Evolutionary conservation across 202 grass and related monocot species (phyloP), one percentile per base, ranked within the genome.

Genomic region (Elaeis oleifera): DNA sequence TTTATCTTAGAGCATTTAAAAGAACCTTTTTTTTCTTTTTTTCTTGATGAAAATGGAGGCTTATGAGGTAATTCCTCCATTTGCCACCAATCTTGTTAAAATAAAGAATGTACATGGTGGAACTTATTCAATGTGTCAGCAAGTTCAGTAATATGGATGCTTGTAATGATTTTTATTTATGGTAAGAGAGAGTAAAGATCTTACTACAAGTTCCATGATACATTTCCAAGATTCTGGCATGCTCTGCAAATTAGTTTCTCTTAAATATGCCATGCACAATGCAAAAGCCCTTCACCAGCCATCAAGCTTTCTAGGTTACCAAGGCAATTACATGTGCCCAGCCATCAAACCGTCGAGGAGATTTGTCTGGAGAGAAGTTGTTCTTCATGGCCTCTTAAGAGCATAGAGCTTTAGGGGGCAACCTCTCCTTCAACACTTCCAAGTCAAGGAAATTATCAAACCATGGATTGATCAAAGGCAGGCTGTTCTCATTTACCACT

Each of bases 401-500:
- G 56, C 85, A 9, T 73, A 9, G 54, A 84, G 27, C 69, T 65
- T 54, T 83, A 5, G 71, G 76, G 0, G 85, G 72, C 31, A 84
- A 53, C 0, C 44, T 48, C 27, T 68, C 64, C 81, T 64, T 89
- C 3, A 81, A 44, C 67, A 56, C 58, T 66, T 78, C 78, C 13
- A 79, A 58, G 39, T 64, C 78, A 54, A 85, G 56, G 29, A 84
- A 39, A 26, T 74, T 62, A 24, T 24, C 59, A 44, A 72, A 78
- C 80, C 77, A 81, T 3, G 86, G 70, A 36, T 71, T 84, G 36
- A 81, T 44, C 51, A 89, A 25, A 27, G 85, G 85, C 32, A 84
- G 70, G 58, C 61, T 73, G 55, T 74, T 51, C 18, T 60, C 70
- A 53, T 81, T 74, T 55, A 84, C 76, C 17, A 74, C 8, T 18